Evolutionary conservation across 179 eudicot genomes (phyloP).

Genomic region (Heliamphora pulchella): DNA sequence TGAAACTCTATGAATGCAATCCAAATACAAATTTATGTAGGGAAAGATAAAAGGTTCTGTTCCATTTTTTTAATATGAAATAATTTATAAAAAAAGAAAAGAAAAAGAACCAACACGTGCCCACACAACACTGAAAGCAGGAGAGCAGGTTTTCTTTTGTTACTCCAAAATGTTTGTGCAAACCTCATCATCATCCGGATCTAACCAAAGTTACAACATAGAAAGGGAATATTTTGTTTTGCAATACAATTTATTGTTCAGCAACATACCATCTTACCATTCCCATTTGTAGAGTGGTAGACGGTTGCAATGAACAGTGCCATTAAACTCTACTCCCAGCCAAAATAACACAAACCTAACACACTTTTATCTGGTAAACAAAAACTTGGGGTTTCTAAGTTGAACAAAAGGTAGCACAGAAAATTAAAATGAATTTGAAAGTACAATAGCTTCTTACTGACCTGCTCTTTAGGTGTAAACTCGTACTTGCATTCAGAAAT

Average conservation of each 20-base stretch:
- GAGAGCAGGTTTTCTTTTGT: too few species aligned
- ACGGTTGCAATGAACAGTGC: constrained; percentile 6
- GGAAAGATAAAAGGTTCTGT: not conserved
- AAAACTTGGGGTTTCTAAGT: not conserved
- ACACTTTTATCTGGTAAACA: not conserved
- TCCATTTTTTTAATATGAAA: too few species aligned
- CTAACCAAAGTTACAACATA: not conserved
- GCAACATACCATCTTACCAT: constrained; percentile 12
- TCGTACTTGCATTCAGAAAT: constrained; percentile 29
- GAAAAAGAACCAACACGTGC: too few species aligned
- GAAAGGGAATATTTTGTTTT: not conserved
- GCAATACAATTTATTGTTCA: not conserved
- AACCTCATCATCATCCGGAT: not conserved
- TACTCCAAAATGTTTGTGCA: not conserved
- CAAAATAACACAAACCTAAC: not conserved
- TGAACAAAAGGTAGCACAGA: not conserved
- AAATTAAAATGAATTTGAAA: constrained; percentile 7
- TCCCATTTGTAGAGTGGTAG: constrained; percentile 8
- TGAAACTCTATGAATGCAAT: not conserved
- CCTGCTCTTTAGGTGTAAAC: constrained; percentile 26
- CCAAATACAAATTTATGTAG: not conserved
- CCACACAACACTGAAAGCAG: too few species aligned
- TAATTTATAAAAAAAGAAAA: too few species aligned
- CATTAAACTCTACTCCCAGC: constrained; percentile 12
- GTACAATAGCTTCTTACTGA: constrained; percentile 12